Conservation (phyloP, 1,139 yeast genomes). For the Torulaspora pretoriensis region DNA sequence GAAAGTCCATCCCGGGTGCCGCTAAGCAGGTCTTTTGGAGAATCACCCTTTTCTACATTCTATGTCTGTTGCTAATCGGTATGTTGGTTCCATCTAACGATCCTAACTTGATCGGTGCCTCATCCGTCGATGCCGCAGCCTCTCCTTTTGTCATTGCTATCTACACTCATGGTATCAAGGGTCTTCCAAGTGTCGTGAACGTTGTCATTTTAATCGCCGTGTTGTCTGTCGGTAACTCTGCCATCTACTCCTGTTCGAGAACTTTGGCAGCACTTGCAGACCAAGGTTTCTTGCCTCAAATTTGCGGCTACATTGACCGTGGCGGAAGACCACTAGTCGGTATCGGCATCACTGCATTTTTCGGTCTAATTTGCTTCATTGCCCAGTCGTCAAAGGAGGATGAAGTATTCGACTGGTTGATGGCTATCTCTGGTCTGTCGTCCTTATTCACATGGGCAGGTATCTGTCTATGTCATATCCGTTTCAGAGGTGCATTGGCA, state of each 20-base stretch:
- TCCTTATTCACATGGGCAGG: conserved; percentile 66
- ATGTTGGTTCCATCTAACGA: conserved; percentile 45
- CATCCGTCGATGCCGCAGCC: conserved; percentile 49
- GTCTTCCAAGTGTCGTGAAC: conserved; percentile 52
- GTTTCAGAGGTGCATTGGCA: conserved; percentile 60
- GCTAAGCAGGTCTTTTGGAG: conserved; percentile 74
- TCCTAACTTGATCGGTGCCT: conserved; percentile 38
- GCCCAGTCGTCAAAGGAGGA: conserved; percentile 55
- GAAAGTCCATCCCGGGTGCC: conserved; percentile 67
- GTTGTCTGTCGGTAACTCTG: conserved; percentile 65
- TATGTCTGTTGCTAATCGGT: conserved; percentile 45
- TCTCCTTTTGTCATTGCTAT: conserved; percentile 64
- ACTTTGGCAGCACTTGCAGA: conserved; percentile 61
- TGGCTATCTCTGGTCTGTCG: conserved; percentile 64
- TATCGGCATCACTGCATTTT: conserved; percentile 44
- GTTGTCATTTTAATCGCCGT: conserved; percentile 58
- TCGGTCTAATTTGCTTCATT: conserved; percentile 57
- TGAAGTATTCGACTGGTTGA: conserved; percentile 61
- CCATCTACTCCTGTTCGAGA: conserved; percentile 63
- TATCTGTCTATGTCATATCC: conserved; percentile 56
- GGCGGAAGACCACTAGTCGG: conserved; percentile 64
- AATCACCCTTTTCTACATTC: conserved; percentile 56
- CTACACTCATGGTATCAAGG: conserved; percentile 48
- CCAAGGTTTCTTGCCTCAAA: conserved; percentile 58
- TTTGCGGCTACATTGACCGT: conserved; percentile 63